A percentile compares a stretch with the other conserved stretches of the same genome.
phyloP scores from a whole-genome alignment of 257 asterid genomes.

The Penstemon barbatus region DNA sequence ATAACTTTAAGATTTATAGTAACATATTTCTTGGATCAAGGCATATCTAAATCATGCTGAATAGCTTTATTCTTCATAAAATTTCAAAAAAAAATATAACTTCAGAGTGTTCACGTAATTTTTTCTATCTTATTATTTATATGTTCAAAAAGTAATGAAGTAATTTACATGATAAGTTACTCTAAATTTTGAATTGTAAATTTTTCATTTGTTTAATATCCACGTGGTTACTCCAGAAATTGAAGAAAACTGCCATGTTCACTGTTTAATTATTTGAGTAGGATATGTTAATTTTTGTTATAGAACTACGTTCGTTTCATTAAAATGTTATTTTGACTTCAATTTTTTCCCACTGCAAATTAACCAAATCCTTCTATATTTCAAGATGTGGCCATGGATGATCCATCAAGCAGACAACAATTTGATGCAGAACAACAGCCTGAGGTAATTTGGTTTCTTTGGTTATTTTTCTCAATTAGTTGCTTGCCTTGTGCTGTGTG shows the following conservation, averaged over 20 bases:
- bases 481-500: constrained; percentile 21
- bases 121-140: too few species aligned
- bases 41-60: background rate
- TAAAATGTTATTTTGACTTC: constrained; percentile 13
- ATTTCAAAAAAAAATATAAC: too few species aligned
- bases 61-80: too few species aligned
- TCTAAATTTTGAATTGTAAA: background rate
- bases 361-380: constrained; percentile 32
- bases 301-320: constrained; percentile 16
- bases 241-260: constrained; percentile 17
- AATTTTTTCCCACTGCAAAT: constrained; percentile 32
- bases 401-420: constrained; percentile 34
- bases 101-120: too few species aligned
- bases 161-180: constrained; percentile 13
- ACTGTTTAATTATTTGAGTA: constrained; percentile 4
- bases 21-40: background rate
- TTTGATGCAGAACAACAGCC: constrained; percentile 35
- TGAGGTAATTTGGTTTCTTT: constrained; percentile 48
- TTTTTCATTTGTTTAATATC: constrained; percentile 19
- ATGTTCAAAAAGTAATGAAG: background rate
- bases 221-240: constrained; percentile 14
- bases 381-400: constrained; percentile 35
- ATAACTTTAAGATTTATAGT: background rate
- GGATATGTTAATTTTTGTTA: constrained; percentile 16
- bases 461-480: constrained; percentile 20